phyloP scores from a whole-genome alignment of 2,329 filamentous ascomycete species.

The Metarhizium anisopliae region DNA sequence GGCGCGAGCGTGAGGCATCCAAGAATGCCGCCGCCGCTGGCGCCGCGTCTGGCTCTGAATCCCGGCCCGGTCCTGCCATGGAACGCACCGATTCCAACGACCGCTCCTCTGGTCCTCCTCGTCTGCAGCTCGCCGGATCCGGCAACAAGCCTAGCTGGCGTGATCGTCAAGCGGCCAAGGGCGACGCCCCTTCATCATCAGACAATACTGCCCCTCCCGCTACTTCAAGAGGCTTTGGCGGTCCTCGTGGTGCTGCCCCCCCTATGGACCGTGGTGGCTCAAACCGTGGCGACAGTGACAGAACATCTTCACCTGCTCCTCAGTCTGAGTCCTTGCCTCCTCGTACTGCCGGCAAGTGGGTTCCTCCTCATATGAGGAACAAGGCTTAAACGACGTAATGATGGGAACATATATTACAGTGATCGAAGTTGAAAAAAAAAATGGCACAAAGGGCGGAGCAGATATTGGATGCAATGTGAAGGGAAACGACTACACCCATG shows the following conservation, averaged over 20 bases:
- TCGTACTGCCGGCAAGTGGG: constrained; percentile 49
- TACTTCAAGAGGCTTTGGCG: constrained; percentile 25
- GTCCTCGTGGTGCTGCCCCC: constrained; percentile 22
- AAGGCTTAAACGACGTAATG: constrained; percentile 14
- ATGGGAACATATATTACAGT: background rate
- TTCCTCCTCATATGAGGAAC: constrained; percentile 38
- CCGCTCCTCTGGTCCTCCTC: constrained; percentile 43
- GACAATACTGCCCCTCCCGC: constrained; percentile 39
- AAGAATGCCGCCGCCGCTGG: constrained; percentile 19
- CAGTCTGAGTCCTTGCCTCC: constrained; percentile 41
- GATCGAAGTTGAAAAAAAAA: background rate
- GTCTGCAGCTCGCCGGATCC: constrained; percentile 49
- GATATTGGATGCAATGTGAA: constrained; percentile 1
- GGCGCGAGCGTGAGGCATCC: constrained; percentile 31
- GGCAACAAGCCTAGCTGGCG: constrained; percentile 62
- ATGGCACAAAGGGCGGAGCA: background rate
- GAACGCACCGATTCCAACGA: constrained; percentile 42
- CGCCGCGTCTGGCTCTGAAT: constrained; percentile 13
- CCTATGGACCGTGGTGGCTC: constrained; percentile 35
- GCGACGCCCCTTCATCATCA: constrained; percentile 21
- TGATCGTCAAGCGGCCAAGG: constrained; percentile 55
- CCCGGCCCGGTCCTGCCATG: constrained; percentile 20
- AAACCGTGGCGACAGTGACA: constrained; percentile 30
- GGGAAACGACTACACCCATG: background rate
- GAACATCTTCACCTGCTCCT: constrained; percentile 31